These are phyloP conservation scores for Alternaria triticina DNA, from an alignment of 2,329 filamentous ascomycete genomes.

Conservation along the genomic window DNA sequence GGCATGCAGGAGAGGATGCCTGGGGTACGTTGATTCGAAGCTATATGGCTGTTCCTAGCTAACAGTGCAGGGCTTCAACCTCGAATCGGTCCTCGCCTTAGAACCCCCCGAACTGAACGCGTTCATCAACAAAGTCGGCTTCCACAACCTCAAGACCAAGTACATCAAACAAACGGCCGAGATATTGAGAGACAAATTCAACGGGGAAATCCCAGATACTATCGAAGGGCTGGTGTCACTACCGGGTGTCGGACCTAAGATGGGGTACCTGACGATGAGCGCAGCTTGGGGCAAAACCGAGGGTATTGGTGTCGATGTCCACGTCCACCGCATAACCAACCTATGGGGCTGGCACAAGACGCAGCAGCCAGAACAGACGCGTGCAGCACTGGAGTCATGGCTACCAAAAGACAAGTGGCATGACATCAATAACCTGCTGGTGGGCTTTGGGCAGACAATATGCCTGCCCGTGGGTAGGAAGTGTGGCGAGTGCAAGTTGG, in stretches of 20 bases:
- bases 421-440: slow-evolving; percentile 88
- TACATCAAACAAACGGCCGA: slow-evolving; percentile 77
- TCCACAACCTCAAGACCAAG: slow-evolving; percentile 93
- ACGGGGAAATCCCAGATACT: slow-evolving; percentile 79
- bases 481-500: slow-evolving; percentile 87
- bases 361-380: slow-evolving; percentile 80
- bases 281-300: slow-evolving; percentile 73
- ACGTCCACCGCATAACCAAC: slow-evolving; percentile 94
- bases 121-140: slow-evolving; percentile 84
- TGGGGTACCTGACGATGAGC: slow-evolving; percentile 88
- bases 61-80: slow-evolving; percentile 61
- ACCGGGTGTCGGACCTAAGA: slow-evolving; percentile 91
- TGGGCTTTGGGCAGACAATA: slow-evolving; percentile 86
- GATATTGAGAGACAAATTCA: slow-evolving; percentile 73
- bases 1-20: slow-evolving; percentile 76
- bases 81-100: slow-evolving; percentile 79
- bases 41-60: background rate
- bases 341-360: slow-evolving; percentile 91
- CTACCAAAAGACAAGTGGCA: slow-evolving; percentile 85
- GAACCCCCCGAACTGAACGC: slow-evolving; percentile 70
- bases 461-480: slow-evolving; percentile 79
- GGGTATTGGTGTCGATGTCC: slow-evolving; percentile 92
- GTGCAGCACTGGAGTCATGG: slow-evolving; percentile 78
- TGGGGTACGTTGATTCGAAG: slow-evolving; percentile 40
- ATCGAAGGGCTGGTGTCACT: slow-evolving; percentile 77